Conservation (phyloP, 2,329 filamentous ascomycete genomes). For the Trichoderma koningiopsis region DNA sequence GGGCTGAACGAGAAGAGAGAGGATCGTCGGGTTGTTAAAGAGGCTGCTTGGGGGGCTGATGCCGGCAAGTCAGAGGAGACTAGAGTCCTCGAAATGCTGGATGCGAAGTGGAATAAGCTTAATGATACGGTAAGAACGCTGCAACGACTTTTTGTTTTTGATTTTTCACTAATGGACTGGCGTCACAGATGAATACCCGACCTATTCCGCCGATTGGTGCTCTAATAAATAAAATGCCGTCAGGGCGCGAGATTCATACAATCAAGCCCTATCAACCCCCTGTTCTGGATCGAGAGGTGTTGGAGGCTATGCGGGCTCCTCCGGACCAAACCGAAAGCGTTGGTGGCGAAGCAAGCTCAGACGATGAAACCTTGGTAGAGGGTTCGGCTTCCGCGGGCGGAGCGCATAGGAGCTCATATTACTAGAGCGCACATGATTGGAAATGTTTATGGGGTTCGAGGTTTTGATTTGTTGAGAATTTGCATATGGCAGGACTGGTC, state of each 20-base stretch:
- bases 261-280: conserved; percentile 70
- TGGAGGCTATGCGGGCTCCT: conserved; percentile 60
- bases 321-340: conserved; percentile 41
- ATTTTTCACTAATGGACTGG: conserved; percentile 12
- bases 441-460: background rate
- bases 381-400: conserved; percentile 42
- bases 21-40: conserved; percentile 76
- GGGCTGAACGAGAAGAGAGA: conserved; percentile 77
- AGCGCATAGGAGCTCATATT: conserved; percentile 43
- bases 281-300: conserved; percentile 61
- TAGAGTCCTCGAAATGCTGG: conserved; percentile 81
- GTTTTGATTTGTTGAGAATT: background rate
- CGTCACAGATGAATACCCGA: conserved; percentile 73
- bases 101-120: conserved; percentile 86
- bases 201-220: conserved; percentile 70
- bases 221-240: conserved; percentile 78
- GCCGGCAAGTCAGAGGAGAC: conserved; percentile 83
- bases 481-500: background rate
- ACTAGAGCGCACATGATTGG: conserved; percentile 31
- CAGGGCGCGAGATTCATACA: conserved; percentile 81
- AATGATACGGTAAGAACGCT: conserved; percentile 76
- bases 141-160: background rate
- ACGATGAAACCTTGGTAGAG: conserved; percentile 40
- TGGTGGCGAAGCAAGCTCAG: conserved; percentile 42
- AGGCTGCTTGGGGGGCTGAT: conserved; percentile 74